A percentile compares a stretch with the other conserved stretches of the same genome.
Conservation (phyloP, 2,329 filamentous ascomycete species). For the Colletotrichum orbiculare region DNA sequence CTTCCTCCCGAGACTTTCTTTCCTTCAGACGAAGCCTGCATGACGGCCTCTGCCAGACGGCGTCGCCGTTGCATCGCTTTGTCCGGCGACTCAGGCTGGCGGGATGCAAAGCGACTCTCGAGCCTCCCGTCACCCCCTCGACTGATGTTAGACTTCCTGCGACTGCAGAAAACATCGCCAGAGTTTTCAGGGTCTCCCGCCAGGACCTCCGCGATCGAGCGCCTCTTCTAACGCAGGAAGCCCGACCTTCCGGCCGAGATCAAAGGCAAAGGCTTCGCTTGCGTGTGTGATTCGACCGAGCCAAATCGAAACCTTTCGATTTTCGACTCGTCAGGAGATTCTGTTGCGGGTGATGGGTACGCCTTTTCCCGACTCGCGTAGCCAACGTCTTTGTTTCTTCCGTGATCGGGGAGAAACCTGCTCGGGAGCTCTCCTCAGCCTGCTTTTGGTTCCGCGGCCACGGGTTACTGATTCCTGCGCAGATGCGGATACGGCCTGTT, state of each 20-base stretch:
- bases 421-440: too few species aligned
- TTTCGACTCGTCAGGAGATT: too few species aligned
- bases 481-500: not conserved
- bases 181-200: slow-evolving; percentile 25
- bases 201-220: slow-evolving; percentile 1
- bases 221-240: slow-evolving; percentile 15
- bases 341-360: too few species aligned
- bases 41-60: slow-evolving; percentile 29
- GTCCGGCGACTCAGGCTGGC: slow-evolving; percentile 23
- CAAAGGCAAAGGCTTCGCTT: not conserved
- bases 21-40: not conserved
- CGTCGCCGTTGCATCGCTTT: slow-evolving; percentile 12
- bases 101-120: slow-evolving; percentile 19
- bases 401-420: too few species aligned
- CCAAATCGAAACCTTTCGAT: too few species aligned
- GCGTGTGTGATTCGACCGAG: not conserved
- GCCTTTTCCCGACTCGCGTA: too few species aligned
- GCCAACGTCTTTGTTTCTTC: too few species aligned
- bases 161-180: slow-evolving; percentile 13
- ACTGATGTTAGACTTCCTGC: slow-evolving; percentile 19
- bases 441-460: too few species aligned
- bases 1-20: not conserved
- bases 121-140: slow-evolving; percentile 15
- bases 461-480: too few species aligned
- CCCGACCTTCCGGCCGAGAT: slow-evolving; percentile 17